Evolutionary conservation across 345 rosid species (phyloP).

Genomic region (Laguncularia racemosa): DNA sequence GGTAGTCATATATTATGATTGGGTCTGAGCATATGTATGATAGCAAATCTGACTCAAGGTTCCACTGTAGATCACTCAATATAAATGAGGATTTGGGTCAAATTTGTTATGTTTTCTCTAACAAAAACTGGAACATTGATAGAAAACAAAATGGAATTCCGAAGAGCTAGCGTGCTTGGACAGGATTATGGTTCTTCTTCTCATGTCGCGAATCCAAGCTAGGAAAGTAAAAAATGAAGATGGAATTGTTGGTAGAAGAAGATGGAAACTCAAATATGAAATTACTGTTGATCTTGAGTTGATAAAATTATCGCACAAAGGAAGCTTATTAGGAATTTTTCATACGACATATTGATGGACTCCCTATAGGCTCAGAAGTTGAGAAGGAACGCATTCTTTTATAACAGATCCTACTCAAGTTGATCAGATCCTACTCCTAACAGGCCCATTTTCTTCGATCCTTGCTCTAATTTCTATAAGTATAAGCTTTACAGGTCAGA

Average conservation of each 20-base stretch:
- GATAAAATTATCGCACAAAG: slow-evolving; percentile 42
- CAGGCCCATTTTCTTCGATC: not conserved
- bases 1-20: slow-evolving; percentile 72
- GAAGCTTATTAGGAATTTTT: slow-evolving; percentile 77
- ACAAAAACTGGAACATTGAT: slow-evolving; percentile 81
- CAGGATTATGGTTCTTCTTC: slow-evolving; percentile 35
- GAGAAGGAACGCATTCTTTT: slow-evolving; percentile 51
- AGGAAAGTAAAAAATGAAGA: slow-evolving; percentile 18
- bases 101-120: slow-evolving; percentile 63
- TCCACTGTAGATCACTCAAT: slow-evolving; percentile 73
- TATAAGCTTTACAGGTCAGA: slow-evolving; percentile 1
- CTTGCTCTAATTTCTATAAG: not conserved
- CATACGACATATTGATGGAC: slow-evolving; percentile 57
- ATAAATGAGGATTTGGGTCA: slow-evolving; percentile 83
- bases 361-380: slow-evolving; percentile 43
- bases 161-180: slow-evolving; percentile 51
- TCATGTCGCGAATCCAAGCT: slow-evolving; percentile 11
- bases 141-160: slow-evolving; percentile 73
- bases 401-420: slow-evolving; percentile 36
- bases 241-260: slow-evolving; percentile 19
- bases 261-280: slow-evolving; percentile 49
- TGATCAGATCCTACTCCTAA: slow-evolving; percentile 36
- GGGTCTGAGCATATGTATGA: slow-evolving; percentile 61
- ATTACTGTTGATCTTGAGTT: slow-evolving; percentile 41
- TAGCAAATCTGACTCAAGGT: slow-evolving; percentile 45